Base-by-base conservation (phyloP, 2,329 filamentous ascomycete species). In the Knoxdaviesia capensis region DNA sequence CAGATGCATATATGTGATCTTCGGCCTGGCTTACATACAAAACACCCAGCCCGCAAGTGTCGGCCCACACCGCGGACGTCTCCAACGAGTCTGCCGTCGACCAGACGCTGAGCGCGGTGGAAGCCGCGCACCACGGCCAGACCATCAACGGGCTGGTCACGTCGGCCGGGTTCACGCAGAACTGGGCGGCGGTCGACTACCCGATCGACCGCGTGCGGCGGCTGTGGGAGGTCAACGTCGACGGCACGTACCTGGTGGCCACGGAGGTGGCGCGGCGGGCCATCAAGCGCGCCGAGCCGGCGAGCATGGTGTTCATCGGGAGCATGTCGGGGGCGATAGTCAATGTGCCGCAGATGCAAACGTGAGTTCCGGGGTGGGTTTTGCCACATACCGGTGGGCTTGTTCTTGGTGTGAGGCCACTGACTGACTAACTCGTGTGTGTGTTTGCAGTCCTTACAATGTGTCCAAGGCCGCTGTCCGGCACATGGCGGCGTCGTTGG, bases 121-220 rank as follows among this genome's bases (percentile, higher is more conserved):
- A 39, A 32, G 56, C 88, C 41, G 52, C 64, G 40, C 61, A 71
- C 45, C 87, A 94, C 56, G 78, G 79, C 59, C 80, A 81, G 59
- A 20, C 20, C 20, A 85, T 94, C 51, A 86, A 94, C 62, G 79
- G 84, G 60, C 71, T 96, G 30, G 87, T 96, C 52, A 94, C 88
- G 30, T 92, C 85, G n/a, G 88, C 88, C 40, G 88, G 88, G 38
- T 94, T 96, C 64, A 90, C 84, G 9, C 88, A 94, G 65, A 94
- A 94, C 65, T 92, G 86, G 54, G 80, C 92, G 53, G 88, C 88
- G 39, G 80, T 87, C 53, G 77, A 78, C 50, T 96, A 96, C 62
- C 87, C 87, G 1, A 75, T 87, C 50, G 85, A 94, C 51, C 80
- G 87, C 49, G 79, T 94, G 60, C 77, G 87, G 60, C 92, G 93